These are phyloP conservation scores for Ascomycota sp. DNA, from an alignment of 2,329 filamentous ascomycete genomes.

Conservation along the genomic window DNA sequence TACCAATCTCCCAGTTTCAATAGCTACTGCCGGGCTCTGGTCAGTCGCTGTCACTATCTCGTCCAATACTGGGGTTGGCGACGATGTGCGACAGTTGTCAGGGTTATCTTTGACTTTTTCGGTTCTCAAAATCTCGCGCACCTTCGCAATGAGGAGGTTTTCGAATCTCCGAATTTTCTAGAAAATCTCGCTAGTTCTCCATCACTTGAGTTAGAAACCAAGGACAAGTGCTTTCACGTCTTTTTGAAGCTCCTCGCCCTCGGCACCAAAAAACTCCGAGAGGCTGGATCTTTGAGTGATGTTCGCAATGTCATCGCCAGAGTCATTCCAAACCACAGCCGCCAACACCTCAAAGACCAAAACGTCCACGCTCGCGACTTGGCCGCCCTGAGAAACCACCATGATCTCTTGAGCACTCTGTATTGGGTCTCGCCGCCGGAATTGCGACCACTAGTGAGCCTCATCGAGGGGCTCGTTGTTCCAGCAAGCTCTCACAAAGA, in stretches of 20 bases:
- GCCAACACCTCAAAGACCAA: slow-evolving; percentile 43
- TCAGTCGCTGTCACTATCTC: slow-evolving; percentile 41
- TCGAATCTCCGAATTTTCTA: slow-evolving; percentile 38
- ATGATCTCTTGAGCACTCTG: slow-evolving; percentile 45
- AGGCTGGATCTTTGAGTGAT: slow-evolving; percentile 29
- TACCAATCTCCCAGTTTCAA: slow-evolving; percentile 42
- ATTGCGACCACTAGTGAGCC: slow-evolving; percentile 28
- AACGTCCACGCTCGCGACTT: slow-evolving; percentile 38
- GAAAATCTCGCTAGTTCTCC: slow-evolving; percentile 28
- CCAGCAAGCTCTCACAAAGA: slow-evolving; percentile 44
- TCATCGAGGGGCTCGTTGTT: slow-evolving; percentile 38
- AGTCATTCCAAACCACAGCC: slow-evolving; percentile 43
- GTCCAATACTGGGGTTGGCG: slow-evolving; percentile 47
- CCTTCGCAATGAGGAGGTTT: slow-evolving; percentile 42
- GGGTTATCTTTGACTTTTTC: slow-evolving; percentile 48
- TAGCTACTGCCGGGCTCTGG: slow-evolving; percentile 38
- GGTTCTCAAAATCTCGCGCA: slow-evolving; percentile 40
- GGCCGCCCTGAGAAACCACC: slow-evolving; percentile 45
- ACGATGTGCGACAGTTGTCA: slow-evolving; percentile 33
- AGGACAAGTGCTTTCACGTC: slow-evolving; percentile 46
- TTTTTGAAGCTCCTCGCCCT: slow-evolving; percentile 44
- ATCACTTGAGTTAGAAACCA: slow-evolving; percentile 26
- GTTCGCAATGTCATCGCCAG: slow-evolving; percentile 40
- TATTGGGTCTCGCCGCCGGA: slow-evolving; percentile 41
- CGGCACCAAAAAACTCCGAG: slow-evolving; percentile 29